Evolutionary conservation across 228 moss, liverwort and hornwort species (phyloP).

Genomic region (Sphagnum fallax): DNA sequence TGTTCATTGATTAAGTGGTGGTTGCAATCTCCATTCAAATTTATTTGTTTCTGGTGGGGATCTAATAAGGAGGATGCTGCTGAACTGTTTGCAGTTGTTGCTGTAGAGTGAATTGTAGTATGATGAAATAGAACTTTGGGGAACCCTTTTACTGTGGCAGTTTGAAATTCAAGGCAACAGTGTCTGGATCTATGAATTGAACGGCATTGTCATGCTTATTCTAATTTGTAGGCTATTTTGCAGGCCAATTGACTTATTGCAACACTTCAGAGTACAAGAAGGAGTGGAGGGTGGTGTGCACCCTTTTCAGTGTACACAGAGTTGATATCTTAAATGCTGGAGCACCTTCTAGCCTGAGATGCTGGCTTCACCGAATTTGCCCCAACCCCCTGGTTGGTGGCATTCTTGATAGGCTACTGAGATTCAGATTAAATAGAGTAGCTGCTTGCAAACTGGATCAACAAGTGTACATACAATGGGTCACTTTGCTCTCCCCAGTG

Average conservation of each 20-base stretch:
- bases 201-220: background rate
- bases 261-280: slow-evolving; percentile 89
- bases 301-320: slow-evolving; percentile 98
- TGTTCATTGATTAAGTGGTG: too few species aligned
- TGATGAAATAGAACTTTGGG: too few species aligned
- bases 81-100: too few species aligned
- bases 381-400: slow-evolving; percentile 20
- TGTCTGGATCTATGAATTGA: too few species aligned
- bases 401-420: slow-evolving; percentile 27
- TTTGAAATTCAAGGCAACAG: too few species aligned
- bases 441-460: slow-evolving; percentile 18
- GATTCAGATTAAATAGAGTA: slow-evolving; percentile 24
- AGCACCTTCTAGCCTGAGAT: slow-evolving; percentile 26
- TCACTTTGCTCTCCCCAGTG: slow-evolving; percentile 4
- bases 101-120: too few species aligned
- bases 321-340: slow-evolving; percentile 44
- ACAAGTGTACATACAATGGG: slow-evolving; percentile 45
- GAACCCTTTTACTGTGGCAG: too few species aligned
- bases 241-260: slow-evolving; percentile 91
- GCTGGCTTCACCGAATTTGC: slow-evolving; percentile 19
- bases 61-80: too few species aligned
- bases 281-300: slow-evolving; percentile 83
- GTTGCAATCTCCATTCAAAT: too few species aligned
- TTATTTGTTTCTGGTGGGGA: too few species aligned
- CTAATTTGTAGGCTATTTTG: slow-evolving; percentile 2